Conservation (phyloP, 163 green algal species). For the Volvox carteri region DNA sequence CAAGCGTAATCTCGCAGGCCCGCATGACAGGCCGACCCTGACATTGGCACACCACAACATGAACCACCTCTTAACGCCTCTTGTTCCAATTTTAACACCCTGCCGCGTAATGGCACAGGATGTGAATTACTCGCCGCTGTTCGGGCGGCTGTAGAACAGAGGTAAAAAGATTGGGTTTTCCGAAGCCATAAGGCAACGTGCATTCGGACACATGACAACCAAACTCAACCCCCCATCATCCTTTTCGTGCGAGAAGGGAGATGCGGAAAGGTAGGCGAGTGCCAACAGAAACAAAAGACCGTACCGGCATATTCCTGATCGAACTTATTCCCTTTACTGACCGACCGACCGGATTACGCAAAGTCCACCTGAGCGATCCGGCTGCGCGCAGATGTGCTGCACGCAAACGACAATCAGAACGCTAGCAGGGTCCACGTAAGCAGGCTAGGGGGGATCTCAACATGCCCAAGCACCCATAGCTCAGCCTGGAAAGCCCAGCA, state of each 20-base stretch:
- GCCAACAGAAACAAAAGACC: neutral
- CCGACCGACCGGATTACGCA: neutral
- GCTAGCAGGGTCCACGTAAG: neutral
- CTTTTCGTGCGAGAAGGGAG: slow-evolving; percentile 14
- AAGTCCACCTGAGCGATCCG: neutral
- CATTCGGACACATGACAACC: neutral
- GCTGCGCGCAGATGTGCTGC: slow-evolving; percentile 1
- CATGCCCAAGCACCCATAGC: neutral
- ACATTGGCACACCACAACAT: neutral
- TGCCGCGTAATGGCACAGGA: slow-evolving; percentile 15
- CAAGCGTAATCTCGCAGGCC: neutral
- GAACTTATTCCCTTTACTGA: slow-evolving; percentile 37
- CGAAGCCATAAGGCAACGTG: slow-evolving; percentile 20
- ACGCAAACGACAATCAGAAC: neutral
- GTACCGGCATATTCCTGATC: neutral
- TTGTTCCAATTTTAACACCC: neutral
- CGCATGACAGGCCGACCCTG: neutral
- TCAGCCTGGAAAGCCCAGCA: neutral
- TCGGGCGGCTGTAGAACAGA: too few species aligned
- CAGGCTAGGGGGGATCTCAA: neutral
- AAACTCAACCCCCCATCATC: slow-evolving; percentile 14
- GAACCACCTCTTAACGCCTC: neutral
- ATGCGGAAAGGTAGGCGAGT: slow-evolving; percentile 13
- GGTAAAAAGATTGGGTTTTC: slow-evolving; percentile 18
- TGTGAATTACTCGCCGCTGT: slow-evolving; percentile 9